Percentiles rank a stretch among this genome's conserved stretches.
Evolutionary conservation across 805 yeast genomes (phyloP).

Genomic region (Lachancea mirantina): DNA sequence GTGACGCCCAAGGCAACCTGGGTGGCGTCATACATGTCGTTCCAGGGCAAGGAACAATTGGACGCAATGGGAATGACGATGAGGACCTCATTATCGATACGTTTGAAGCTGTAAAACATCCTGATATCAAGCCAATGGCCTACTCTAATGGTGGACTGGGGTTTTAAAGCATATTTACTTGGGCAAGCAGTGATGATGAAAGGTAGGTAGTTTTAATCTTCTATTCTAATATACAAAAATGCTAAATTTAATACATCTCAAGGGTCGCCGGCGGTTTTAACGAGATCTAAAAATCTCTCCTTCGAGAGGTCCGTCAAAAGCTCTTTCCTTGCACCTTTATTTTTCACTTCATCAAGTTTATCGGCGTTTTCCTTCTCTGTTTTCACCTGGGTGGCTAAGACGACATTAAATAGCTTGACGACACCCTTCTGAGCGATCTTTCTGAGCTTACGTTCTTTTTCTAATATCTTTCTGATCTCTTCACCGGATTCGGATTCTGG

Average conservation of each 20-base stretch:
- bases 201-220: too few relatives aligned
- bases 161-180: conserved; percentile 16
- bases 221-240: too few relatives aligned
- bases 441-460: conserved; percentile 60
- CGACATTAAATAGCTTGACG: conserved; percentile 75
- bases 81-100: conserved; percentile 47
- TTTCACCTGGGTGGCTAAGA: conserved; percentile 65
- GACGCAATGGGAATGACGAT: conserved; percentile 38
- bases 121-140: conserved; percentile 91
- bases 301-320: conserved; percentile 74
- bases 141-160: conserved; percentile 51
- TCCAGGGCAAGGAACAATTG: conserved; percentile 31
- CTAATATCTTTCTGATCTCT: conserved; percentile 47
- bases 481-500: conserved; percentile 38
- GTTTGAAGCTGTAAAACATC: conserved; percentile 83
- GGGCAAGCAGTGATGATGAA: too few relatives aligned
- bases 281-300: conserved; percentile 82
- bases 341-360: conserved; percentile 36
- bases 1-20: conserved; percentile 83
- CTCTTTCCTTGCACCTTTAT: conserved; percentile 44
- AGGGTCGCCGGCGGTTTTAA: conserved; percentile 62
- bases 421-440: conserved; percentile 87
- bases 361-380: conserved; percentile 45
- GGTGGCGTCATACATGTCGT: conserved; percentile 82
- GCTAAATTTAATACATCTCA: conserved; percentile 5